Evolutionary conservation across 2,329 filamentous ascomycete genomes (phyloP).

Genomic region (Pseudopyrenochaeta lycopersici): DNA sequence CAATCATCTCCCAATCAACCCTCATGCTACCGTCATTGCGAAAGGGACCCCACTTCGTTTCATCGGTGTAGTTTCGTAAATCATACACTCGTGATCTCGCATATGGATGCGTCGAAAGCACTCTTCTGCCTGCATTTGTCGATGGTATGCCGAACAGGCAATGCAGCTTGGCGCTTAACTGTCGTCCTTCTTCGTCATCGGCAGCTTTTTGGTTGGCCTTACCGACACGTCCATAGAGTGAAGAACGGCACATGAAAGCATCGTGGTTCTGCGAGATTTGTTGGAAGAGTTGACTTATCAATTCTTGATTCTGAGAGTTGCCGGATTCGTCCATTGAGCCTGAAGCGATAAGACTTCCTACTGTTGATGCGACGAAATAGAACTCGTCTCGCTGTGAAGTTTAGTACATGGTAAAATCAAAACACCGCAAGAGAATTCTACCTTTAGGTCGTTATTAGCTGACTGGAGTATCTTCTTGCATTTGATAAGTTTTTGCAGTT

Average conservation of each 20-base stretch:
- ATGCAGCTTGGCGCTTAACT: conserved; percentile 76
- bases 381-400: conserved; percentile 41
- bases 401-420: conserved; percentile 5
- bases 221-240: conserved; percentile 63
- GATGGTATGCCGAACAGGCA: conserved; percentile 72
- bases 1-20: conserved; percentile 83
- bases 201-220: conserved; percentile 51
- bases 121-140: conserved; percentile 40
- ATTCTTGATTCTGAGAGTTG: conserved; percentile 56
- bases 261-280: conserved; percentile 61
- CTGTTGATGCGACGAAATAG: conserved; percentile 48
- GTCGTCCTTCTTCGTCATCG: conserved; percentile 58
- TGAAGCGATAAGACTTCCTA: conserved; percentile 48
- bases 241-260: conserved; percentile 71
- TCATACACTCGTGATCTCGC: conserved; percentile 78
- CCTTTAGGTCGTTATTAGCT: conserved; percentile 52
- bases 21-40: conserved; percentile 66
- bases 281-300: conserved; percentile 53
- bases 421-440: too few species aligned
- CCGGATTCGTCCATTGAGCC: conserved; percentile 50
- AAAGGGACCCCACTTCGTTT: conserved; percentile 76
- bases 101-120: conserved; percentile 62
- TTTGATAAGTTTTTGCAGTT: conserved; percentile 40
- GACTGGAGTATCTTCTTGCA: conserved; percentile 57
- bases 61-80: conserved; percentile 70